Base-by-base conservation (phyloP, 768 basidiomycete genomes). In the Mycena belliarum region DNA sequence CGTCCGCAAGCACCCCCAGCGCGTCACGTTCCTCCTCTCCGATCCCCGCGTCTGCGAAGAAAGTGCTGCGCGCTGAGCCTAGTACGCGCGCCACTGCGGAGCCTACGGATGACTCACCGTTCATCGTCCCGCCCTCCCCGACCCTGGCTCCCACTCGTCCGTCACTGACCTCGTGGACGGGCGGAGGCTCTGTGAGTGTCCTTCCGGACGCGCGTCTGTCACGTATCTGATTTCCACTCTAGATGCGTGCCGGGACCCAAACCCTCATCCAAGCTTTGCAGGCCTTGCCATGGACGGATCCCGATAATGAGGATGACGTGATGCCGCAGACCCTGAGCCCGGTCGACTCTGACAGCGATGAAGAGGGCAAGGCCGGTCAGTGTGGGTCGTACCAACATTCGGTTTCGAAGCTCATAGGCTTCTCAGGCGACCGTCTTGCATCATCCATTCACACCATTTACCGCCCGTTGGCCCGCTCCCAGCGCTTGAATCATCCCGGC, bases 361-460 rank as follows among this genome's bases (percentile, higher is more conserved):
- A 89, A 28, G 89, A 85, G 24, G 78, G 76, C 63, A 70, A 71
- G 70, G 71, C 59, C 63, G 69, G 68, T 69, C 59, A 47, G 65
- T 33, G 42, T 45, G 16, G 26, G 44, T 42, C n/a, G n/a, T 26
- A 40, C 15, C 29, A 5, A 23, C 7, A 53, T 23, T 11, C 18
- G 41, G 11, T 14, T 40, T 49, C 21, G 38, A 38, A 38, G 3
- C 32, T 41, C 26, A 44, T 20, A 45, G n/a, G 29, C 42, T 40
- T 61, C 51, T 43, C 48, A 84, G 79, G 67, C 57, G 75, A 68
- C 50, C 80, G 76, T 37, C 72, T 93, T 52, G 85, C 93, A 2
- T 94, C 93, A 24, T 94, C 93, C 12, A 93, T 94, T 41, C 93
- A 94, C 68, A 84, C 93, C 37, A 93, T 95, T 49, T 84, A 94